Base-by-base conservation (phyloP, 148 eudicot species). In the Chenopodium album region DNA sequence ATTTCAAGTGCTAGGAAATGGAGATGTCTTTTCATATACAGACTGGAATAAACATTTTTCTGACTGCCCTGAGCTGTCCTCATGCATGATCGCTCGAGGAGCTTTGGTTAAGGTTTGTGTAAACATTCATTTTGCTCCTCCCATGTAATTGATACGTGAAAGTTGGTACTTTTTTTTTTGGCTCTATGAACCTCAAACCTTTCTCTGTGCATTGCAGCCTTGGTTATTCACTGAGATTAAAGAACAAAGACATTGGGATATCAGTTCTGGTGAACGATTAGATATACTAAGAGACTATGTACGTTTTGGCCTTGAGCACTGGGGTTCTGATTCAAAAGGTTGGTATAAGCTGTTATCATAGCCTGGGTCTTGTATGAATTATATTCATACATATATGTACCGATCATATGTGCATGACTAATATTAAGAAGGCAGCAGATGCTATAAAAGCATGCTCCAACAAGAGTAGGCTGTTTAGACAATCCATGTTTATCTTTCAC, bases 261-360 rank as follows among this genome's bases (percentile, higher is more conserved):
- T 97, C 73, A 92, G 89, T 59, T 91, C 99, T 47, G 89, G 91
- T 41, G 99, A 97, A 78, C 89, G 99, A 23, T 81, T 97, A 19
- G 87, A 94, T 81, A 90, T 97, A 77, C 77, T 97, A 81, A 97
- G 90, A 85, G 94, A 94, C 86, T 97, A 92, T 82, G 98, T 89
- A 12, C 93, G 87, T 29, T 97, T 94, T 87, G 99, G 99, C 74
- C 93, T 97, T 77, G 84, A 97, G 83, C 99, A 97, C 80, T 97
- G 99, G 99, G 99, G 99, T 88, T 94, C 99, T 75, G 99, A 97
- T 80, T 71, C 98, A 60, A 97, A 94, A 92, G 99, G 99, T 94
- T 79, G 62, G 82, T 78, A n/a, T 28, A 7, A 71, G 11, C 28
- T 68, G 44, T 29, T 75, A 69, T 48, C 44, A 29, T 47, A 50